A percentile compares a stretch with the other conserved stretches of the same genome.
Conservation (phyloP, 2,329 filamentous ascomycete genomes). For the Cercospora sesami region DNA sequence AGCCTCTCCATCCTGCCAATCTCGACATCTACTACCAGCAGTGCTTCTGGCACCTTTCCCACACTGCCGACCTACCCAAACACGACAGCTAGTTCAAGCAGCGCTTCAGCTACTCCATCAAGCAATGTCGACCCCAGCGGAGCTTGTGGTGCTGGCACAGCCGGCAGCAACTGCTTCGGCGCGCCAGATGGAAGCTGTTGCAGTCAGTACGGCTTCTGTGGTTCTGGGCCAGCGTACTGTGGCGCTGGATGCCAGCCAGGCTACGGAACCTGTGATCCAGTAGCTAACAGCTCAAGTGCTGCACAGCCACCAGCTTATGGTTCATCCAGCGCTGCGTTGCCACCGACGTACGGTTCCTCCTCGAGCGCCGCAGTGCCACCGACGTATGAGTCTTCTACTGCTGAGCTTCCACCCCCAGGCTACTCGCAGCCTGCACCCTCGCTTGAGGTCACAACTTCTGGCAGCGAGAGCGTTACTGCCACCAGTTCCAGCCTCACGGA, state of each 20-base stretch:
- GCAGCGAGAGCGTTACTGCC: conserved; percentile 6
- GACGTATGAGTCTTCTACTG: background rate
- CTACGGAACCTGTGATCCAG: conserved; percentile 11
- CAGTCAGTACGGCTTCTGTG: conserved; percentile 24
- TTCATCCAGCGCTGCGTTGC: background rate
- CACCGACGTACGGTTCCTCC: background rate
- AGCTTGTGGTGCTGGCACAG: conserved; percentile 1
- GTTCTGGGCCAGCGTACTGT: conserved; percentile 18
- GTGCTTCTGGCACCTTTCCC: background rate
- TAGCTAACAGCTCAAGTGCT: background rate
- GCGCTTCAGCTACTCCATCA: conserved; percentile 17
- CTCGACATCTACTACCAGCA: background rate
- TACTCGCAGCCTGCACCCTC: conserved; percentile 3
- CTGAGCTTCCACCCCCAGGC: background rate
- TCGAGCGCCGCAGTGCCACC: background rate
- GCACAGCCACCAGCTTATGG: background rate
- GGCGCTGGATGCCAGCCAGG: conserved; percentile 20
- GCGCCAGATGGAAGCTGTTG: conserved; percentile 11
- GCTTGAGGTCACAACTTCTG: background rate
- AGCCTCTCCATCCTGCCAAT: background rate
- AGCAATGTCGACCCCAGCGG: conserved; percentile 13
- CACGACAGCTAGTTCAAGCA: background rate
- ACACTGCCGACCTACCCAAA: background rate
- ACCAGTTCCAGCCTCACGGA: conserved; percentile 4
- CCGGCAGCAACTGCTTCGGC: conserved; percentile 12